A percentile compares a stretch with the other conserved stretches of the same genome.
Conservation (phyloP, 169 alveolate species). For the Miamiensis avidus region DNA sequence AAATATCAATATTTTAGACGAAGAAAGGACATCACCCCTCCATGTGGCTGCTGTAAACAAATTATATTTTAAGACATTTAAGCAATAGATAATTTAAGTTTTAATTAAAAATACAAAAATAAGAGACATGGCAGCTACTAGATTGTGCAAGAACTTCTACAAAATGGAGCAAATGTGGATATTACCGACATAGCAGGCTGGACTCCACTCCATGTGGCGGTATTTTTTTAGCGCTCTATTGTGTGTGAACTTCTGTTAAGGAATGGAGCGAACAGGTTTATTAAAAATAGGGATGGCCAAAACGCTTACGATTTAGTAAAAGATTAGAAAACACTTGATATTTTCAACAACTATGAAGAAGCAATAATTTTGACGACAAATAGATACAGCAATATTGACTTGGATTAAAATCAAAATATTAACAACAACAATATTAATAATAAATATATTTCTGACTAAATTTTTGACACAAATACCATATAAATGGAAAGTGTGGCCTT, state of each 20-base stretch:
- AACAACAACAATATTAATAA: too few species aligned
- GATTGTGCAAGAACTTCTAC: constrained; percentile 41
- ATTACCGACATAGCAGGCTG: constrained; percentile 52
- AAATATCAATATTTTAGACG: constrained; percentile 47
- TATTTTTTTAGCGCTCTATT: constrained; percentile 30
- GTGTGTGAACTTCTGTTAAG: constrained; percentile 24
- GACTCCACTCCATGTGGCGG: constrained; percentile 54
- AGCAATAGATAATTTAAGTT: background rate
- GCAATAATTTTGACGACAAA: background rate
- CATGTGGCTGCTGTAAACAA: constrained; percentile 33
- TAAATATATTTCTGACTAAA: too few species aligned
- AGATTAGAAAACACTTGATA: constrained; percentile 31
- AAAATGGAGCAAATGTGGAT: constrained; percentile 39
- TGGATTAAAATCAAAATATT: too few species aligned
- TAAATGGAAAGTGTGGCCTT: background rate
- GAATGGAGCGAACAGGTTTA: constrained; percentile 18
- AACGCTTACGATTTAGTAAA: constrained; percentile 31
- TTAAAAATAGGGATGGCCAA: constrained; percentile 36
- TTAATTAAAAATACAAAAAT: too few species aligned
- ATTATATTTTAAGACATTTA: too few species aligned
- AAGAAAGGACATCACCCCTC: constrained; percentile 51
- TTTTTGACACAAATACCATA: background rate
- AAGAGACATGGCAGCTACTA: constrained; percentile 41
- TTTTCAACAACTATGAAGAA: background rate
- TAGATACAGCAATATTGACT: too few species aligned